These are phyloP conservation scores for Diutina catenulata DNA, from an alignment of 1,139 yeast species.

Conservation along the genomic window DNA sequence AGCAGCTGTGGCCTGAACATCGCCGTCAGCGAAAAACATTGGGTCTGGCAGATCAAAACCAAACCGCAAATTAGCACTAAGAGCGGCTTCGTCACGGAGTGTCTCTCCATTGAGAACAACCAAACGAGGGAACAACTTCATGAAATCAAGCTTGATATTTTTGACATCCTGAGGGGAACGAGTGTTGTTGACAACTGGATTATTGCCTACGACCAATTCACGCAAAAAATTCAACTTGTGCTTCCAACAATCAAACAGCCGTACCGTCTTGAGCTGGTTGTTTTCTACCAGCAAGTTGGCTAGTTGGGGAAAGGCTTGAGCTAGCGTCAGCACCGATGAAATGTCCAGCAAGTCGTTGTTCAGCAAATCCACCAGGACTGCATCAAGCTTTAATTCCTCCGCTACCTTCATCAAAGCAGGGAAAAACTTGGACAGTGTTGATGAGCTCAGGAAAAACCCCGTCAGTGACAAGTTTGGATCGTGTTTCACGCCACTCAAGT, in stretches of 20 bases:
- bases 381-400: conserved; percentile 35
- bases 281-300: conserved; percentile 71
- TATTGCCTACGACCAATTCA: conserved; percentile 66
- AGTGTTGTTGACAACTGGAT: conserved; percentile 45
- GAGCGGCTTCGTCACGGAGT: conserved; percentile 59
- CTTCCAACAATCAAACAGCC: conserved; percentile 63
- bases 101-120: conserved; percentile 68
- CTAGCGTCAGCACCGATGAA: conserved; percentile 47
- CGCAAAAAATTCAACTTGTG: conserved; percentile 62
- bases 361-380: conserved; percentile 70
- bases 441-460: conserved; percentile 55
- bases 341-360: conserved; percentile 58
- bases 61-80: conserved; percentile 39
- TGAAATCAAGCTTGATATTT: conserved; percentile 48
- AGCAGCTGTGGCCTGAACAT: conserved; percentile 57
- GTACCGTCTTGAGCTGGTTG: conserved; percentile 50
- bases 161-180: conserved; percentile 23
- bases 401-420: conserved; percentile 89
- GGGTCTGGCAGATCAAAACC: conserved; percentile 38
- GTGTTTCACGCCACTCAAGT: conserved; percentile 53
- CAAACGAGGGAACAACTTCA: conserved; percentile 66
- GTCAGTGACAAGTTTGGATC: conserved; percentile 51
- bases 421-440: conserved; percentile 66
- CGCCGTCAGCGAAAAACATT: conserved; percentile 73
- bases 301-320: conserved; percentile 64